Evolutionary conservation across 176 grass and related monocot species (phyloP).

Genomic region (Paspalum vaginatum): DNA sequence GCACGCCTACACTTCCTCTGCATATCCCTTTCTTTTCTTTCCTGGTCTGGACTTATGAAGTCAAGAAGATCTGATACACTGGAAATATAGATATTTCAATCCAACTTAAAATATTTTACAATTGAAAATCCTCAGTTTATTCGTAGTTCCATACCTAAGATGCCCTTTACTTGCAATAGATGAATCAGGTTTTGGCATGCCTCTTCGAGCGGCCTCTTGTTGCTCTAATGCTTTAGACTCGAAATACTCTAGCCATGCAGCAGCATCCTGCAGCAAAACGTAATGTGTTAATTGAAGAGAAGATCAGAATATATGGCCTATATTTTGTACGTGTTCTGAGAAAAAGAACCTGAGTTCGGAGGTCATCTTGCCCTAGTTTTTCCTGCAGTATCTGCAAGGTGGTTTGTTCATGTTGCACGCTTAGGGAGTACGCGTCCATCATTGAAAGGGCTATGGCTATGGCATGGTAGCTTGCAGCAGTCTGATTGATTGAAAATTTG

Average conservation of each 20-base stretch:
- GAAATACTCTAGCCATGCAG: conserved; percentile 97
- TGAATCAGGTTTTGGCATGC: conserved; percentile 95
- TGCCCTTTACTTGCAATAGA: conserved; percentile 99
- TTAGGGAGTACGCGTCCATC: conserved; percentile 96
- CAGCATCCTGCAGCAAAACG: conserved; percentile 75
- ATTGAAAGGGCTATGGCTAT: conserved; percentile 99
- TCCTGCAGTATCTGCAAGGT: conserved; percentile 95
- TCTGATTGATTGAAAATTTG: conserved; percentile 59
- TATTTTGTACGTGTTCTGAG: conserved; percentile 16
- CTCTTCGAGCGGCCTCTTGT: conserved; percentile 87
- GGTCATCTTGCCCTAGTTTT: conserved; percentile 95
- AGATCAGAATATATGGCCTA: conserved; percentile 21
- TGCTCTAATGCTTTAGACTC: conserved; percentile 95
- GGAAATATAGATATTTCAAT: conserved; percentile 72
- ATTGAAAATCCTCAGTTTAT: conserved; percentile 48
- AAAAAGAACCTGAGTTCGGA: conserved; percentile 87
- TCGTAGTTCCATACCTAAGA: conserved; percentile 92
- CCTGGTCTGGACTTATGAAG: conserved; percentile 94
- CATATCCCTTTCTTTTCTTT: conserved; percentile 84
- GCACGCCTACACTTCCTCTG: conserved; percentile 77
- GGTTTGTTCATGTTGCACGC: conserved; percentile 97
- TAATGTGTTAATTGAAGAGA: conserved; percentile 34
- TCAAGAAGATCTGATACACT: conserved; percentile 99
- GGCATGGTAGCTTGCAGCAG: conserved; percentile 99
- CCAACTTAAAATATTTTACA: conserved; percentile 44